Conservation (phyloP, 2,329 filamentous ascomycete species). For the Venturia asperata region DNA sequence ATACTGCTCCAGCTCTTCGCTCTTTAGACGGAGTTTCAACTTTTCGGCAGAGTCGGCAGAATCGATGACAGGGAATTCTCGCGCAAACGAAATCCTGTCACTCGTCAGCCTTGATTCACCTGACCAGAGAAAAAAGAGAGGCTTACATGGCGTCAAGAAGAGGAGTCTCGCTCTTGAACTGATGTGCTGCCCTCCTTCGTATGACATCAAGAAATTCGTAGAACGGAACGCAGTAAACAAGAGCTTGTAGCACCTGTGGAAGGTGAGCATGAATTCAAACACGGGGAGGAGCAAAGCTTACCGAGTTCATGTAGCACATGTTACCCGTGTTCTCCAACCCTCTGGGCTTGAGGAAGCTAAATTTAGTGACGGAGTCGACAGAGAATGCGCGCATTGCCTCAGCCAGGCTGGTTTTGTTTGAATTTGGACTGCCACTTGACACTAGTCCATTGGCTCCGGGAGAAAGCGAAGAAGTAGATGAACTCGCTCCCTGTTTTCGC, state of each 20-base stretch:
- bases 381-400: slow-evolving; percentile 71
- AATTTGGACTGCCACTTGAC: slow-evolving; percentile 36
- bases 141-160: slow-evolving; percentile 87
- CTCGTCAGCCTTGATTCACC: slow-evolving; percentile 20
- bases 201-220: slow-evolving; percentile 89
- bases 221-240: slow-evolving; percentile 89
- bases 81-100: slow-evolving; percentile 84
- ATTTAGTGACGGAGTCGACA: slow-evolving; percentile 56
- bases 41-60: slow-evolving; percentile 68
- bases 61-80: slow-evolving; percentile 80
- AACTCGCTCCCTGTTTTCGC: slow-evolving; percentile 40
- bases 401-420: slow-evolving; percentile 57
- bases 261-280: slow-evolving; percentile 30
- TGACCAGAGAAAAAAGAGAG: slow-evolving; percentile 12
- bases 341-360: slow-evolving; percentile 82
- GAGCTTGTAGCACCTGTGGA: slow-evolving; percentile 78
- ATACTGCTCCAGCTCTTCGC: slow-evolving; percentile 77
- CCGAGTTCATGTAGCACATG: slow-evolving; percentile 99
- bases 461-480: slow-evolving; percentile 25
- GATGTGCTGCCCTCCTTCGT: slow-evolving; percentile 74
- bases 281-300: slow-evolving; percentile 45
- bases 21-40: slow-evolving; percentile 66
- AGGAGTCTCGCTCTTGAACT: slow-evolving; percentile 91
- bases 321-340: slow-evolving; percentile 96
- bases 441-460: slow-evolving; percentile 26